A percentile compares a stretch with the other conserved stretches of the same genome.
phyloP scores from a whole-genome alignment of 352 stramenopile genomes.

The Phytophthora palmivora region DNA sequence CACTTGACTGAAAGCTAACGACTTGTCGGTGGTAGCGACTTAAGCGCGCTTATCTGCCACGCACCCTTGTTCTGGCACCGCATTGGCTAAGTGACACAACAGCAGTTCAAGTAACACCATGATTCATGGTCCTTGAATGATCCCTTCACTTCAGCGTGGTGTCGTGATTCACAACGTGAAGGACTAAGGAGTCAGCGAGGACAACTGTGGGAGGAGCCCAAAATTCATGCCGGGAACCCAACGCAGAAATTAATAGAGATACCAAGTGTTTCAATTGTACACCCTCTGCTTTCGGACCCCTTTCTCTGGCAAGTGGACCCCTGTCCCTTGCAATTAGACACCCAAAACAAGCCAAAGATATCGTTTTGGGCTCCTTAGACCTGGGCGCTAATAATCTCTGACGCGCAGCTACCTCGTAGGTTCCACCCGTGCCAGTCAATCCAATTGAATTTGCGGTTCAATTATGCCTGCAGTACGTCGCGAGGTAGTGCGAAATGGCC shows the following conservation, averaged over 20 bases:
- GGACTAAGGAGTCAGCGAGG: no score
- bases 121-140: no score
- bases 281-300: constrained; percentile 21
- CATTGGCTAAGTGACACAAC: constrained; percentile 4
- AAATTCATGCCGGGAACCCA: constrained; percentile 5
- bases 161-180: no score
- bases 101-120: neutral
- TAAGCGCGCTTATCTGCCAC: constrained; percentile 15
- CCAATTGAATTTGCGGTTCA: no score
- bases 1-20: neutral
- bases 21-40: neutral
- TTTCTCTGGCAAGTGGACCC: constrained; percentile 26
- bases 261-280: neutral
- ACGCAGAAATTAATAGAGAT: constrained; percentile 2
- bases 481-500: no score
- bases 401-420: no score
- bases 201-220: constrained; percentile 6
- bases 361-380: constrained; percentile 22
- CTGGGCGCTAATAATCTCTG: no score
- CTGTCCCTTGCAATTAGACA: constrained; percentile 9
- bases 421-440: no score
- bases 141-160: no score
- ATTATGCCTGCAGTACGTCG: no score
- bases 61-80: neutral
- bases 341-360: constrained; percentile 36